Evolutionary conservation across 495 filamentous ascomycete species (phyloP).

Genomic region (Trichoderma parareesei): DNA sequence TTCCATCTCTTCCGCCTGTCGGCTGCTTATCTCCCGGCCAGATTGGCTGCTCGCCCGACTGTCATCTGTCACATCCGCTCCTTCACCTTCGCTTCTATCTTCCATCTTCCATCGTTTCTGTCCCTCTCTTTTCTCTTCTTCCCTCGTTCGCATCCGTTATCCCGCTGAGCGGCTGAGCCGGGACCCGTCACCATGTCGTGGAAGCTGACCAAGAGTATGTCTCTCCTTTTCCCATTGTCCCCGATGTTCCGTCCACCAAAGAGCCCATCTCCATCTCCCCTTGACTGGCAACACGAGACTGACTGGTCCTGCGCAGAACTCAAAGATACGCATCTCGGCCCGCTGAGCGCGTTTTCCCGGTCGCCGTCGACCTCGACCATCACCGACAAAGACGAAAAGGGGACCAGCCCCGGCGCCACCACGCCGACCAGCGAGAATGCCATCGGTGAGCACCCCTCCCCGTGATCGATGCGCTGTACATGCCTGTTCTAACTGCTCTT

Average conservation of each 20-base stretch:
- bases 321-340: conserved; percentile 93
- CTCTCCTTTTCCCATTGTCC: conserved; percentile 14
- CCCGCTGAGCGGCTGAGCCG: not conserved
- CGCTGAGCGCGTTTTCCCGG: conserved; percentile 78
- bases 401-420: conserved; percentile 35
- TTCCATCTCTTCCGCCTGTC: not conserved
- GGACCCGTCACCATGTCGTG: conserved; percentile 60
- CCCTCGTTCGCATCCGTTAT: not conserved
- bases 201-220: conserved; percentile 85
- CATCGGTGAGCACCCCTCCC: conserved; percentile 52
- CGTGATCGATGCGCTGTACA: conserved; percentile 10
- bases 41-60: not conserved
- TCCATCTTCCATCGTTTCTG: not conserved
- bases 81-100: not conserved
- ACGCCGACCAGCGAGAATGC: conserved; percentile 59
- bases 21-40: not conserved
- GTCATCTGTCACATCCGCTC: not conserved
- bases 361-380: conserved; percentile 92
- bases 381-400: conserved; percentile 56
- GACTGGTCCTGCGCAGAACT: conserved; percentile 54
- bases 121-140: not conserved
- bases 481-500: not conserved
- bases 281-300: not conserved
- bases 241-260: conserved; percentile 3
- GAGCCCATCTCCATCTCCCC: not conserved